Base-by-base conservation (phyloP, 1,284 basidiomycete species). In the Ustilago hordei region DNA sequence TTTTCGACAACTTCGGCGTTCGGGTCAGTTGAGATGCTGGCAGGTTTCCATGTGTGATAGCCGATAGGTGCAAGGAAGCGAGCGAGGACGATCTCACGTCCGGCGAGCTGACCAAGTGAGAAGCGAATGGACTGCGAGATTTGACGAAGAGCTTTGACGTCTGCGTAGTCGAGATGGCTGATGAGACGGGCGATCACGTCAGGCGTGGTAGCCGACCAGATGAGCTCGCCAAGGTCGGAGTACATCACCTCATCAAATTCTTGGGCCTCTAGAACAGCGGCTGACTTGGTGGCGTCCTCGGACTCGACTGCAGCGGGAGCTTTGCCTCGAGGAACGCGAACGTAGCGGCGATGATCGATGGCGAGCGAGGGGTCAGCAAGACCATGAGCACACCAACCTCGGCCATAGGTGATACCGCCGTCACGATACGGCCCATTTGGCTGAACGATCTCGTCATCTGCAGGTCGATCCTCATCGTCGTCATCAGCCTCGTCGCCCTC, bases 61-160 rank as follows among this genome's bases (percentile, higher is more conserved):
- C 84, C 84, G 17, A 84, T 45, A 38, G 69, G 69, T 5, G 72
- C 70, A 12, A 86, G 78, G 75, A 82, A 85, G 43, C 79, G 81
- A 8, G 62, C 23, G 31, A 86, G 73, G n/a, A 84, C 65, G 9
- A 77, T 36, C 31, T 82, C 81, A 23, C 77, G 75, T 15, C 80
- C 75, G 1, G 55, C 78, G 2, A 69, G 59, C 34, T 78, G 67
- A 8, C 65, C 59, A 2, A 85, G 67, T 15, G 76, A 67, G 48
- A 61, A 65, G 5, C 84, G 81, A 17, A 84, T 72, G 13, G 72
- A 65, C 11, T 62, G 61, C 3, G 78, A 80, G 4, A 79, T 82
- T 54, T 85, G 80, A 32, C 78, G 79, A 15, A 86, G 64, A 15
- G 68, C 71, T 38, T 82, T 83, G 61, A 86, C 63, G 23, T 86